These are phyloP conservation scores for Chlorella variabilis DNA, from an alignment of 163 green algal genomes.

Conservation along the genomic window DNA sequence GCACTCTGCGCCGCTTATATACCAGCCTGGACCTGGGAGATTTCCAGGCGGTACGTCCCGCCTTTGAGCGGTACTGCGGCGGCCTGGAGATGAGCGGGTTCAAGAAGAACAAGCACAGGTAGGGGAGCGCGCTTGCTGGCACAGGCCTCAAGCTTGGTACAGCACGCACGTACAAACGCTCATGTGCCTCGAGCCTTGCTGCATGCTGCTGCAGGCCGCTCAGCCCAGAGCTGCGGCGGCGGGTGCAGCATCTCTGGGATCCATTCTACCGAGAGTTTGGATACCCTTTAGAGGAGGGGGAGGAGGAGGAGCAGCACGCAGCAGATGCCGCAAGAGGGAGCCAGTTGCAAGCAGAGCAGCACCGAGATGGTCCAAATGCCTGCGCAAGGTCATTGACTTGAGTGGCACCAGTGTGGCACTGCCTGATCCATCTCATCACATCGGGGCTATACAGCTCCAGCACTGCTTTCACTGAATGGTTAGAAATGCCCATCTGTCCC, in stretches of 20 bases:
- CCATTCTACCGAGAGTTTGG: conserved; percentile 5
- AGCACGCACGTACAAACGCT: too few relatives aligned
- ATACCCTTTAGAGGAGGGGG: not conserved
- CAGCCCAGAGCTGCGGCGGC: conserved; percentile 9
- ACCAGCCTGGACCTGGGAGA: conserved; percentile 36
- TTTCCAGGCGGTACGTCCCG: conserved; percentile 37
- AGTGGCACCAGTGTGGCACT: too few relatives aligned
- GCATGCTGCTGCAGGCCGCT: conserved; percentile 15
- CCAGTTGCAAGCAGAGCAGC: not conserved
- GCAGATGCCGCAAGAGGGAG: not conserved
- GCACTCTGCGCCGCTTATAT: conserved; percentile 59
- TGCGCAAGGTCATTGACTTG: too few relatives aligned
- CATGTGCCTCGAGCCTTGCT: not conserved
- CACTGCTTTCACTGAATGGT: not conserved
- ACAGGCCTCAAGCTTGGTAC: too few relatives aligned
- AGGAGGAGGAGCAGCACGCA: not conserved
- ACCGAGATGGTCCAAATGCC: too few relatives aligned
- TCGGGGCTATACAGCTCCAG: too few relatives aligned
- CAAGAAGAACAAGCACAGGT: conserved; percentile 62
- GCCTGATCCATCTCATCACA: too few relatives aligned
- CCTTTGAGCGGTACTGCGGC: conserved; percentile 41
- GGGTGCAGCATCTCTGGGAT: conserved; percentile 19
- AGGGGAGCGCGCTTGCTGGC: not conserved
- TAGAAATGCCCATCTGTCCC: not conserved
- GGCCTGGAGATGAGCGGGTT: conserved; percentile 50